Evolutionary conservation across 331 rosid species (phyloP).

Genomic region (Saraca asoca): DNA sequence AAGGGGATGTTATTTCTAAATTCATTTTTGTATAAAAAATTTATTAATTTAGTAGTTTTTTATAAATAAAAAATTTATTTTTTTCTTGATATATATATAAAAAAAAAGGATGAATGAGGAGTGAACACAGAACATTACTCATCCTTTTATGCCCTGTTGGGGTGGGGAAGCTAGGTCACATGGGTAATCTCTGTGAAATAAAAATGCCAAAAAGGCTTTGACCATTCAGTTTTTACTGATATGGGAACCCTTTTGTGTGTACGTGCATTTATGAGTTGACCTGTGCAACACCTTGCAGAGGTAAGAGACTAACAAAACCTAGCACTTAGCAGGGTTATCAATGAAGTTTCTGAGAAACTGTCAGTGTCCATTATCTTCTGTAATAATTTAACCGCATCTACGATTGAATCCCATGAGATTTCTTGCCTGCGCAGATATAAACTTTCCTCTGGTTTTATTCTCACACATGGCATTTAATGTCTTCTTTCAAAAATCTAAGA

Average conservation of each 20-base stretch:
- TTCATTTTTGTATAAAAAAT: no score
- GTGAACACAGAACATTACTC: no score
- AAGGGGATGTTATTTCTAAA: no score
- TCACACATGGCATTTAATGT: neutral
- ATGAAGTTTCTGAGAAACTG: conserved; percentile 22
- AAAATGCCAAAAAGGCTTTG: conserved; percentile 11
- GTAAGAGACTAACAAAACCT: conserved; percentile 17
- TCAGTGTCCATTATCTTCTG: conserved; percentile 9
- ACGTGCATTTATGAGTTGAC: neutral
- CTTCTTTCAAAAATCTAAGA: neutral
- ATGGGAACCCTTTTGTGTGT: neutral
- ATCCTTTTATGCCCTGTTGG: no score
- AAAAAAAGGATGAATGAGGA: no score
- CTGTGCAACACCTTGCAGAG: conserved; percentile 11
- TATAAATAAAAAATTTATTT: no score
- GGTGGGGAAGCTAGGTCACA: neutral
- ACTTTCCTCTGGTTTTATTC: conserved; percentile 19
- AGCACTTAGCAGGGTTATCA: neutral
- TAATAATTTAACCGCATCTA: conserved; percentile 26
- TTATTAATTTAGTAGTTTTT: no score
- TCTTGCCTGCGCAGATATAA: conserved; percentile 36
- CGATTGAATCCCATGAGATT: conserved; percentile 36
- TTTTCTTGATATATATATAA: no score
- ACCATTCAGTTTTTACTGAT: conserved; percentile 36
- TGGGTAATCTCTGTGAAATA: neutral